These are phyloP conservation scores for Collybiopsis confluens DNA, from an alignment of 768 basidiomycete species.

Conservation along the genomic window DNA sequence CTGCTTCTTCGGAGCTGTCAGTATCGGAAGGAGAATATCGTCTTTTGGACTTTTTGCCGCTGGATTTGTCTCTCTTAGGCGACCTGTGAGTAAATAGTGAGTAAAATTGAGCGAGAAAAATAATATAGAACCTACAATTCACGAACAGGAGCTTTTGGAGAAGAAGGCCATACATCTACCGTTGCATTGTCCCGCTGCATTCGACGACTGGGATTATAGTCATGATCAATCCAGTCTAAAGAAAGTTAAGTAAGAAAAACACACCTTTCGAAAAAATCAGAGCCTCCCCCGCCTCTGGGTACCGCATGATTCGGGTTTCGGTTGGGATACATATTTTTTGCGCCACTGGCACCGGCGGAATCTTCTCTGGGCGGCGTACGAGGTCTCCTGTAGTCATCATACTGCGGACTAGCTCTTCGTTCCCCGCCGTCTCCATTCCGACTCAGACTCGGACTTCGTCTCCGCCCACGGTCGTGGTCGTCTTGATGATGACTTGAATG, in stretches of 20 bases:
- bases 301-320: constrained; percentile 26
- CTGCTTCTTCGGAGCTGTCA: constrained; percentile 48
- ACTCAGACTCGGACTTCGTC: constrained; percentile 19
- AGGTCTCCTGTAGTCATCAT: constrained; percentile 52
- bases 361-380: constrained; percentile 29
- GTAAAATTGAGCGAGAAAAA: neutral
- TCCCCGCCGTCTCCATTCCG: constrained; percentile 18
- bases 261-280: constrained; percentile 70
- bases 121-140: constrained; percentile 39
- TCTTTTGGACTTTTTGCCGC: constrained; percentile 59
- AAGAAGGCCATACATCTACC: constrained; percentile 76
- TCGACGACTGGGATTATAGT: constrained; percentile 52
- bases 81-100: constrained; percentile 42
- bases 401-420: constrained; percentile 52
- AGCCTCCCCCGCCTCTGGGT: constrained; percentile 33
- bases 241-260: constrained; percentile 14
- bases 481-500: constrained; percentile 13
- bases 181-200: constrained; percentile 55
- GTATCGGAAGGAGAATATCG: constrained; percentile 45
- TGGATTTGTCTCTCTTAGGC: constrained; percentile 47
- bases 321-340: constrained; percentile 55
- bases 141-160: constrained; percentile 66
- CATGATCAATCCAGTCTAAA: neutral
- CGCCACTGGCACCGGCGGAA: constrained; percentile 40
- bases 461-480: constrained; percentile 14